Conservation (phyloP, 768 basidiomycete species). For the Trametes coccinea region DNA sequence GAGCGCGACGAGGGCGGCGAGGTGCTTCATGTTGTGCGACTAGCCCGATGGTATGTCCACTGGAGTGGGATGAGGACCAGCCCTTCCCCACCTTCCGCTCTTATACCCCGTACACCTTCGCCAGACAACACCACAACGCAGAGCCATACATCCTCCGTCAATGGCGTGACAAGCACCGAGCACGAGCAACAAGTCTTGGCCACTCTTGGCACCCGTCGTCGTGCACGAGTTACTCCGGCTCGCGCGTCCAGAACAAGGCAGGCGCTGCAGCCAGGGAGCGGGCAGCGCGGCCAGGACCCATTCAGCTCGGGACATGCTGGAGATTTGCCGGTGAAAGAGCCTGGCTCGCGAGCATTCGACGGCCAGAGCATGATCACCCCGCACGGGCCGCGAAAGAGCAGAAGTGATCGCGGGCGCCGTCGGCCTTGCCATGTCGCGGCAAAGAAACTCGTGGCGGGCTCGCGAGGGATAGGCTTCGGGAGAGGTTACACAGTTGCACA, state of each 20-base stretch:
- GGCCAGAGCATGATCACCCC: conserved; percentile 2
- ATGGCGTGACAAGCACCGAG: background rate
- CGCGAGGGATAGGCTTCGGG: background rate
- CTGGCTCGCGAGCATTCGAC: background rate
- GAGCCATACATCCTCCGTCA: background rate
- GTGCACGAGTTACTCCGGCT: conserved; percentile 11
- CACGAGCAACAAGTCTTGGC: background rate
- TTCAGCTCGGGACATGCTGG: conserved; percentile 14
- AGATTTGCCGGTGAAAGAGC: conserved; percentile 16
- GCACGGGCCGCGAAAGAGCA: background rate
- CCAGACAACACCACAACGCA: background rate
- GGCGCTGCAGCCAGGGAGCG: background rate
- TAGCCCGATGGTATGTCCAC: background rate
- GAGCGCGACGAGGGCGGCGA: conserved; percentile 28
- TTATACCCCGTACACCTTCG: background rate
- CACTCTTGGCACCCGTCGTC: background rate
- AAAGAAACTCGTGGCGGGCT: background rate
- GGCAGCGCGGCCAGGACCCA: background rate
- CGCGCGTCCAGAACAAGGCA: background rate
- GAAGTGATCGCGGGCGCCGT: background rate
- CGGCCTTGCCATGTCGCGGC: too few relatives aligned
- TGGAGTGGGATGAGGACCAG: background rate
- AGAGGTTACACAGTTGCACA: background rate
- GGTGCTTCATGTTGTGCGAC: conserved; percentile 25
- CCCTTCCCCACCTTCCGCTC: background rate